Evolutionary conservation across 805 yeast genomes (phyloP).

Genomic region (Monosporozyma aquatica): DNA sequence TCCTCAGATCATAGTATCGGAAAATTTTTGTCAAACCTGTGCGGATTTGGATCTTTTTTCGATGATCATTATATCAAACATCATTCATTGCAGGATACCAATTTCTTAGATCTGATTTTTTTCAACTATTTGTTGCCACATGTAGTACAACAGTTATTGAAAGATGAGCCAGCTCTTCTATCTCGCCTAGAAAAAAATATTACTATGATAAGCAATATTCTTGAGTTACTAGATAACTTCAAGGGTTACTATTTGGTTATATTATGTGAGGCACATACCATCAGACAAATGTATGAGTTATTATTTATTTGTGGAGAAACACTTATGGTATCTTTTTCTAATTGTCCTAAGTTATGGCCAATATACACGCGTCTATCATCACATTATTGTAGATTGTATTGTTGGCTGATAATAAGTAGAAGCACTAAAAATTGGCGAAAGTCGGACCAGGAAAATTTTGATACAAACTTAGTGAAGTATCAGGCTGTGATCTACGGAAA

Average conservation of each 20-base stretch:
- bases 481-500: background rate
- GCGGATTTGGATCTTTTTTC: background rate
- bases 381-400: background rate
- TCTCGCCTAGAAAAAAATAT: background rate
- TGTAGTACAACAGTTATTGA: background rate
- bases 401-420: background rate
- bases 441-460: background rate
- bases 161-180: background rate
- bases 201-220: background rate
- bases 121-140: background rate
- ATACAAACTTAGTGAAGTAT: background rate
- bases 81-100: background rate
- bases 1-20: background rate
- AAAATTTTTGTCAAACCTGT: background rate
- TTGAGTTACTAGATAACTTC: constrained; percentile 1
- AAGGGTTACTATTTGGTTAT: background rate
- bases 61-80: background rate
- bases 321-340: background rate
- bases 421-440: background rate
- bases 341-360: background rate
- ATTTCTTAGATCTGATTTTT: background rate
- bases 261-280: background rate
- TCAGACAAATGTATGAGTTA: background rate
- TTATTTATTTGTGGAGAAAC: constrained; percentile 1
- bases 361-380: background rate